Evolutionary conservation across 257 asterid genomes (phyloP).

Genomic region (Nicotiana knightiana): DNA sequence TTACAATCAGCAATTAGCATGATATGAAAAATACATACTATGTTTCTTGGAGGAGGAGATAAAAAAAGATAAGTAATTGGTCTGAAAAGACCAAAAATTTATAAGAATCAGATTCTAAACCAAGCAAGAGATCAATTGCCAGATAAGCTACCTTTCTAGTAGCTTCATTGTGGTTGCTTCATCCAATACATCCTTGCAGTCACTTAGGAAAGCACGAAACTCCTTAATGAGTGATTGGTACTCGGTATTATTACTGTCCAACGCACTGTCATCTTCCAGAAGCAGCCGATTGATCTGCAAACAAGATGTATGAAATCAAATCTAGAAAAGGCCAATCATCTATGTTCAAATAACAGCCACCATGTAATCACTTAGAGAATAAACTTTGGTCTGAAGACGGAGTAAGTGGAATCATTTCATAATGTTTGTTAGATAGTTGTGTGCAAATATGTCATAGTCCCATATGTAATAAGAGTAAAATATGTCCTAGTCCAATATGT

Average conservation of each 20-base stretch:
- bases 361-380: neutral
- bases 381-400: neutral
- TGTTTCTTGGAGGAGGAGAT: neutral
- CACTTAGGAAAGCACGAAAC: conserved; percentile 89
- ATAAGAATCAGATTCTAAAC: neutral
- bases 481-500: too few species aligned
- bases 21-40: neutral
- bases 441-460: too few species aligned
- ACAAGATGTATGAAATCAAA: conserved; percentile 9
- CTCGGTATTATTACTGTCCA: conserved; percentile 49
- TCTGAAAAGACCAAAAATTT: neutral
- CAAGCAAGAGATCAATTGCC: conserved; percentile 12
- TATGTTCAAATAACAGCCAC: neutral
- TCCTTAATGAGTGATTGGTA: conserved; percentile 71
- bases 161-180: conserved; percentile 95
- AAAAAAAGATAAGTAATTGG: neutral
- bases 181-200: conserved; percentile 91
- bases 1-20: neutral
- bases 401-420: neutral
- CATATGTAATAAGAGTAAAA: too few species aligned
- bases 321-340: neutral
- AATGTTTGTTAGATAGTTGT: neutral
- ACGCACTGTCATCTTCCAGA: conserved; percentile 67
- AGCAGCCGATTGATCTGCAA: conserved; percentile 81
- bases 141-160: conserved; percentile 64